phyloP scores from a whole-genome alignment of 1,139 yeast genomes.

The Candida pseudoviswanathii region DNA sequence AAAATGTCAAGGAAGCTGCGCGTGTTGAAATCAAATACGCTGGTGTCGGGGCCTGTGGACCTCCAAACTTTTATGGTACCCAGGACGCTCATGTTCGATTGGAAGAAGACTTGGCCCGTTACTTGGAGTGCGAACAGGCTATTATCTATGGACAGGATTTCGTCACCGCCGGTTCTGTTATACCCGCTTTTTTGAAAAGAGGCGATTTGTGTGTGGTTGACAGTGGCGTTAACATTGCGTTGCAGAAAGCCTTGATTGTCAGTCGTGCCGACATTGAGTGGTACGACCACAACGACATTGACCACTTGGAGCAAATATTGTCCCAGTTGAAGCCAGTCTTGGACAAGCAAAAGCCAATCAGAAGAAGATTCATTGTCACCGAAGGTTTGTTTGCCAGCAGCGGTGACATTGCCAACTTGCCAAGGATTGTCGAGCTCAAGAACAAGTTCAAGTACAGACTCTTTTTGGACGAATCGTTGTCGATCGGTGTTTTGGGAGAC shows the following conservation, averaged over 20 bases:
- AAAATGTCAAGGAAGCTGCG: slow-evolving; percentile 55
- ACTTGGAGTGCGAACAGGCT: slow-evolving; percentile 74
- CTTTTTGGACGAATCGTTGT: slow-evolving; percentile 82
- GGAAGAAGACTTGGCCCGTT: slow-evolving; percentile 74
- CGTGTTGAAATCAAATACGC: slow-evolving; percentile 59
- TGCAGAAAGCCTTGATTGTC: slow-evolving; percentile 86
- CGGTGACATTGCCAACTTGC: slow-evolving; percentile 81
- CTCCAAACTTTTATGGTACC: slow-evolving; percentile 96
- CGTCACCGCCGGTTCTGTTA: slow-evolving; percentile 90
- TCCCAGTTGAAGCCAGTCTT: slow-evolving; percentile 62
- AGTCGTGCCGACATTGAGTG: slow-evolving; percentile 84
- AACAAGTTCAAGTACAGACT: slow-evolving; percentile 81
- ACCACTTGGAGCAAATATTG: slow-evolving; percentile 73
- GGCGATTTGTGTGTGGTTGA: slow-evolving; percentile 94
- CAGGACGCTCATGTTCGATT: slow-evolving; percentile 87
- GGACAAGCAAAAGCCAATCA: slow-evolving; percentile 69
- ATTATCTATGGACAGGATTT: slow-evolving; percentile 94
- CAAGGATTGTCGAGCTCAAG: slow-evolving; percentile 71
- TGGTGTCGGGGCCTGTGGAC: slow-evolving; percentile 98
- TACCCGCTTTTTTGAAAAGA: slow-evolving; percentile 92
- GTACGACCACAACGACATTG: slow-evolving; percentile 88
- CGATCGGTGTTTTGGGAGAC: slow-evolving; percentile 83
- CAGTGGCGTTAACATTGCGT: slow-evolving; percentile 70
- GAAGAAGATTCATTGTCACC: slow-evolving; percentile 86
- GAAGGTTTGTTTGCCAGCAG: slow-evolving; percentile 84